Percentiles rank a stretch among this genome's conserved stretches.
phyloP scores from a whole-genome alignment of 2,329 filamentous ascomycete genomes.

The Cladosporium sp. region DNA sequence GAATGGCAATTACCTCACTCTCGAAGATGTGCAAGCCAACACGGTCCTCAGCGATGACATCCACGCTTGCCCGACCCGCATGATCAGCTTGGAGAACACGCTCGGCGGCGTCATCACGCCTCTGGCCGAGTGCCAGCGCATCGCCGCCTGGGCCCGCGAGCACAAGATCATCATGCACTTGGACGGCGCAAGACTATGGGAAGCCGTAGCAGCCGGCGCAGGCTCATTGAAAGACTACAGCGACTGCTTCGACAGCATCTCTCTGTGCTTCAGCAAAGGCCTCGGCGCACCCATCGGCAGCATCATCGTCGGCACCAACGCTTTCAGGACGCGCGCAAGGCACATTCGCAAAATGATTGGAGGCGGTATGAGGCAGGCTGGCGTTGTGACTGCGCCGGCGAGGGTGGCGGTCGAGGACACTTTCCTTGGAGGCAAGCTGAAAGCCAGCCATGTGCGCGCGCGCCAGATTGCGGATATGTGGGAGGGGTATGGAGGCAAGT shows the following conservation, averaged over 20 bases:
- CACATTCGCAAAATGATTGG: conserved; percentile 80
- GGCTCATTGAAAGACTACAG: conserved; percentile 68
- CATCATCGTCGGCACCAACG: conserved; percentile 63
- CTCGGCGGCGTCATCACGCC: conserved; percentile 78
- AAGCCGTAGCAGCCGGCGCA: conserved; percentile 71
- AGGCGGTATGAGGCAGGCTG: conserved; percentile 74
- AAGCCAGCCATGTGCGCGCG: conserved; percentile 62
- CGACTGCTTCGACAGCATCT: conserved; percentile 70
- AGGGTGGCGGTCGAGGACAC: conserved; percentile 77
- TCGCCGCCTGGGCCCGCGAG: conserved; percentile 65
- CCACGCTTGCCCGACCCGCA: conserved; percentile 74
- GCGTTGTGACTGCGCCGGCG: conserved; percentile 73
- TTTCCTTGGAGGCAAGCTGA: conserved; percentile 67
- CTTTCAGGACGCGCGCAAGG: conserved; percentile 65
- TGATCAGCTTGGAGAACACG: conserved; percentile 86
- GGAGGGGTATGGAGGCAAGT: conserved; percentile 67
- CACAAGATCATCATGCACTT: conserved; percentile 70
- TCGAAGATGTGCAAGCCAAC: conserved; percentile 71
- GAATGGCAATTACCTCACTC: conserved; percentile 72
- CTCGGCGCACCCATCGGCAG: conserved; percentile 79
- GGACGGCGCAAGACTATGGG: conserved; percentile 80
- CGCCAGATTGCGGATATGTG: conserved; percentile 65
- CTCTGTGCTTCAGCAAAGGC: conserved; percentile 79
- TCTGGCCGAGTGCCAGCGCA: conserved; percentile 66
- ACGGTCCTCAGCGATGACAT: conserved; percentile 68